Conservation (phyloP, 345 rosid species). For the Citrus sp. region DNA sequence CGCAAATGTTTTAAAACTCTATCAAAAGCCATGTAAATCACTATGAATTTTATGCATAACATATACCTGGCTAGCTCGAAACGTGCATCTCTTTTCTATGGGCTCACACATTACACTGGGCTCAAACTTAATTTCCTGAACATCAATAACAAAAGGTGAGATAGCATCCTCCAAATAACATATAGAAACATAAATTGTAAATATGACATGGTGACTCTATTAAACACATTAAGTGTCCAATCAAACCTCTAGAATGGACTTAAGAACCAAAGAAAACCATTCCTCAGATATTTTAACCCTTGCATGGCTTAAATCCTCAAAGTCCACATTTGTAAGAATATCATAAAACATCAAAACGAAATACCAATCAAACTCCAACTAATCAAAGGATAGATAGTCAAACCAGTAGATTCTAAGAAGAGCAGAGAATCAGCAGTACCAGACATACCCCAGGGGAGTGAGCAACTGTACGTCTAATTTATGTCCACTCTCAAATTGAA, state of each 20-base stretch:
- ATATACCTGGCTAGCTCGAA: conserved; percentile 59
- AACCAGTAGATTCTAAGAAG: background rate
- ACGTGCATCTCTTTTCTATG: conserved; percentile 48
- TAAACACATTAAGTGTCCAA: background rate
- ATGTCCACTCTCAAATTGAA: background rate
- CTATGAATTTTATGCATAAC: background rate
- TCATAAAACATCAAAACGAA: background rate
- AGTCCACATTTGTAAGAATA: background rate
- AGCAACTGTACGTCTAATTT: background rate
- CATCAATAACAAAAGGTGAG: conserved; percentile 10
- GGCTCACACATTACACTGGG: conserved; percentile 67
- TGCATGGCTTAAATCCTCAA: background rate
- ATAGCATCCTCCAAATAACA: background rate
- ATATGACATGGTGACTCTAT: background rate
- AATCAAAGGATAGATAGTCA: background rate
- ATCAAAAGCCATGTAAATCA: background rate
- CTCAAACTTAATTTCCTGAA: conserved; percentile 72
- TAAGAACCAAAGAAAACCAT: background rate
- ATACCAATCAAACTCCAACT: background rate
- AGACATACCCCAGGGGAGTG: background rate
- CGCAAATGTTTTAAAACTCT: background rate
- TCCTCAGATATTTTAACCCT: background rate
- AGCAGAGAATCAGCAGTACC: background rate
- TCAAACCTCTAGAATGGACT: background rate
- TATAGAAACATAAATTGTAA: background rate